Evolutionary conservation across 2,329 filamentous ascomycete species (phyloP), one percentile per base, ranked within the genome.

Genomic region (Dactylellina sp.): DNA sequence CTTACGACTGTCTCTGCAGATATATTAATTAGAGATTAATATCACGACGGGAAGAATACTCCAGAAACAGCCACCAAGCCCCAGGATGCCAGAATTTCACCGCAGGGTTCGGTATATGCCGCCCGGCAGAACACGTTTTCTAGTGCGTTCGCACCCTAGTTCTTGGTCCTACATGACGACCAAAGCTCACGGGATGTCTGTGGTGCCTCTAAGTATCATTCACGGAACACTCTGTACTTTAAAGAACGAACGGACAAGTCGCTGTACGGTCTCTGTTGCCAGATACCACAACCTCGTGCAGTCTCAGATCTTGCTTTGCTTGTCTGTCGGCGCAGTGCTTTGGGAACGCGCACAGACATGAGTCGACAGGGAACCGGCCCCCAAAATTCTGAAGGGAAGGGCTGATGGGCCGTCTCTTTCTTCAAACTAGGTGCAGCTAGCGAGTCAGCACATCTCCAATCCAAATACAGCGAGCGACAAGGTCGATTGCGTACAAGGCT

Each of bases 51-150:
- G 53, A 37, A 53, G 37, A 60, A 42, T 35, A 37, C 52, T 68
- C 53, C 63, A 68, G 53, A 68, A 65, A 56, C 61, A 50, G 40
- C 50, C 25, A 49, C 24, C 32, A 18, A 56, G 40, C 61, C 61
- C 50, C n/a, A 39, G 40, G 42, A 49, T 65, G 40, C 35, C 42
- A 22, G 50, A 46, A 42, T 56, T 65, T n/a, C 50, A 18, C 50
- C 53, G 63, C 63, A 60, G 63, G 63, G 63, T 44, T 68, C 55
- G 63, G 53, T 59, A 68, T 59, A 68, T 68, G 55, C 63, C 63
- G 63, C 53, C 63, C 63, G 63, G 53, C 53, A 68, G 46, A 60
- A 68, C 53, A 68, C 63, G 55, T 60, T 59, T 68, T 65, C 40
- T 16, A 20, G 20, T 35, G 28, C 28, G 5, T 18, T 59, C 22